Evolutionary conservation across 139 green algal species (phyloP).

Genomic region (Tetradesmus lagerheimii): DNA sequence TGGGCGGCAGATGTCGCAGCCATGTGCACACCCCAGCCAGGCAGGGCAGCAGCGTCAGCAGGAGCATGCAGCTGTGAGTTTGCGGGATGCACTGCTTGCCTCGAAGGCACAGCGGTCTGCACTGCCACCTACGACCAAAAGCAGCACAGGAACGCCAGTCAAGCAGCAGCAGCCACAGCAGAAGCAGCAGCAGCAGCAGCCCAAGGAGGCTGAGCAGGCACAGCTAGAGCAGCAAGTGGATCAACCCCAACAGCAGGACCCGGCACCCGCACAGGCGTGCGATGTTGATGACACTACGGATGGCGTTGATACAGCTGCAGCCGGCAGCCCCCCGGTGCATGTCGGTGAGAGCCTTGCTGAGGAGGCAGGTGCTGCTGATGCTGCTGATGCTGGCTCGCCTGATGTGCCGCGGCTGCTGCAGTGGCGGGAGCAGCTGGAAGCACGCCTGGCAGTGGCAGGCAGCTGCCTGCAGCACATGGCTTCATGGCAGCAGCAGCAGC

Average conservation of each 20-base stretch:
- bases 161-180: background rate
- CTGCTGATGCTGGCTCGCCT: background rate
- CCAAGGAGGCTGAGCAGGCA: background rate
- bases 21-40: background rate
- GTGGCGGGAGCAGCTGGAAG: background rate
- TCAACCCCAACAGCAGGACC: background rate
- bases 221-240: background rate
- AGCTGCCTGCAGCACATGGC: constrained; percentile 8
- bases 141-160: background rate
- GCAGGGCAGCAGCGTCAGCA: background rate
- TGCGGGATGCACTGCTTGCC: constrained; percentile 10
- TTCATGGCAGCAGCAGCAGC: constrained; percentile 17
- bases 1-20: background rate
- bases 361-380: background rate
- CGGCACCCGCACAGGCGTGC: background rate
- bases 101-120: background rate
- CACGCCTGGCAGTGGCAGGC: background rate
- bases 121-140: background rate
- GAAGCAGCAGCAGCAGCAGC: background rate
- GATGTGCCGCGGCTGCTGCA: constrained; percentile 16
- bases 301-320: background rate
- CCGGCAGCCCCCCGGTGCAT: background rate
- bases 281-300: background rate
- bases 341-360: background rate
- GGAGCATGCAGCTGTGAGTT: background rate